Evolutionary conservation across 805 yeast genomes (phyloP).

Genomic region (Brettanomyces bruxellensis): DNA sequence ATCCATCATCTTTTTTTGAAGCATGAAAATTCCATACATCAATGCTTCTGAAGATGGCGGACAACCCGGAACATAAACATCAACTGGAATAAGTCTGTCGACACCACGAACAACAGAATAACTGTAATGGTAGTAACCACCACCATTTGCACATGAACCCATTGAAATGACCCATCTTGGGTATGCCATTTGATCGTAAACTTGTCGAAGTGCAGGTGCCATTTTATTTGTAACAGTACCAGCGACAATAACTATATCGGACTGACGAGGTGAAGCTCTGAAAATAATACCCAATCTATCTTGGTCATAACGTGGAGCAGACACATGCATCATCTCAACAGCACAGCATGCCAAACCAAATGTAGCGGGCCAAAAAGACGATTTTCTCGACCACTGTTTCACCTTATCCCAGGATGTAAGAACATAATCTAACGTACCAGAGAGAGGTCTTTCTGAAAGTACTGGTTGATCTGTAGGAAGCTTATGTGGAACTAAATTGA

Average conservation of each 20-base stretch:
- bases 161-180: constrained; percentile 92
- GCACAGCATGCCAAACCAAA: constrained; percentile 92
- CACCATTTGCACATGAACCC: constrained; percentile 94
- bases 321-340: constrained; percentile 91
- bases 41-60: constrained; percentile 89
- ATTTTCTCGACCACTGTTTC: constrained; percentile 87
- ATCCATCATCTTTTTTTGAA: constrained; percentile 84
- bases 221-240: constrained; percentile 86
- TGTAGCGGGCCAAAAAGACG: constrained; percentile 90
- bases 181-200: constrained; percentile 90
- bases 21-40: constrained; percentile 82
- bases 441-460: constrained; percentile 52
- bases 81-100: constrained; percentile 82
- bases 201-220: constrained; percentile 92
- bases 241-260: constrained; percentile 87
- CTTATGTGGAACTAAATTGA: constrained; percentile 34
- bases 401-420: constrained; percentile 73
- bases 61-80: constrained; percentile 87
- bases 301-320: constrained; percentile 86
- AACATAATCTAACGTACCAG: constrained; percentile 66
- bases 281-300: constrained; percentile 87
- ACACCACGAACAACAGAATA: constrained; percentile 87
- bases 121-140: constrained; percentile 86
- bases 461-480: constrained; percentile 65
- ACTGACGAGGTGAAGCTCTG: constrained; percentile 90